Evolutionary conservation across 257 asterid species (phyloP), one percentile per base, ranked within the genome.

Genomic region (Fraxinus anomala): DNA sequence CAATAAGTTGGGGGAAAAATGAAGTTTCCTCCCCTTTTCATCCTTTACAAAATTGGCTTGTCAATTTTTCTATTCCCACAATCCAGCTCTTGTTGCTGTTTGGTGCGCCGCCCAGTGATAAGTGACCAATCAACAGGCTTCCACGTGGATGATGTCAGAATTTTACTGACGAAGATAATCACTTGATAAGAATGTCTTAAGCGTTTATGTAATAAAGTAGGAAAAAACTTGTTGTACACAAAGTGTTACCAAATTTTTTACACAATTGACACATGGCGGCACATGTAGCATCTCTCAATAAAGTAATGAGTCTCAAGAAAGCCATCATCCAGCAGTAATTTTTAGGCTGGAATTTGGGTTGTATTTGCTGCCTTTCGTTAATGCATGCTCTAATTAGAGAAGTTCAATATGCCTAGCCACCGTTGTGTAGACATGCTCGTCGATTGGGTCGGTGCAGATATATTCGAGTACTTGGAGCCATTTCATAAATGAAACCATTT

Each of bases 21-120:
- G 23, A 61, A 61, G 2, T 61, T 21, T 8, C 19, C 13, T 21
- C 8, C 19, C 13, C 30, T 6, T 56, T 7, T 21, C 23, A 23
- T 59, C 31, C 14, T 59, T 9, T 6, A 9, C 12, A 59, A 23
- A 23, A 42, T 26, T 28, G 31, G n/a, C 28, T 1, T 63, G 63
- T 79, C 75, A 51, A 26, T 30, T 54, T 26, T 44, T 83, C 79
- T 70, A 71, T 67, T 37, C 81, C 71, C 71, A 73, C 80, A 73
- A 77, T 77, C 88, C 88, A 80, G 61, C 21, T 73, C 17, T 72
- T 70, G 26, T 74, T 78, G 91, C 89, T 23, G 88, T 82, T 87
- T 84, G 94, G 92, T 84, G 91, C 85, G 90, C 92, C 94, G 91
- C 88, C 90, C 91, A 80, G 39, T 10, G 11, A 40, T 86, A 81